A percentile compares a stretch with the other conserved stretches of the same genome.
Conservation (phyloP, 169 alveolate species). For the Eimeria necatrix region DNA sequence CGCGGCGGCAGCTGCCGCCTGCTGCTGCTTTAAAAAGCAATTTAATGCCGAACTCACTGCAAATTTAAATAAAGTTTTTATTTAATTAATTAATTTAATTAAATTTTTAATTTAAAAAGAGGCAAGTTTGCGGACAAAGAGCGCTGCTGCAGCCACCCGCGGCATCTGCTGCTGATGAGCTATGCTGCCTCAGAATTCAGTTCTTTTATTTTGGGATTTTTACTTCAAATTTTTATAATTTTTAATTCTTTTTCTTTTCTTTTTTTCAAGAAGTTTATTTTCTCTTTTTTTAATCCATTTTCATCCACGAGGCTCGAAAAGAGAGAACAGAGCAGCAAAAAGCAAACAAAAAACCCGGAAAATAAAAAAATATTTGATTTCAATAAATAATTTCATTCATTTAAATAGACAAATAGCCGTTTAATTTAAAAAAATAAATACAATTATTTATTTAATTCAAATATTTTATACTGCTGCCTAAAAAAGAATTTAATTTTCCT, state of each 20-base stretch:
- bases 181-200: too few relatives aligned
- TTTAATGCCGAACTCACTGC: not conserved
- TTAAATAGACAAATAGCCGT: not conserved
- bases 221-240: too few relatives aligned
- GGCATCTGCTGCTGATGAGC: conserved; percentile 60
- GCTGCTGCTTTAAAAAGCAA: too few relatives aligned
- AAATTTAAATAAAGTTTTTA: not conserved
- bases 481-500: not conserved
- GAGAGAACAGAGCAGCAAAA: not conserved
- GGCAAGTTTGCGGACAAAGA: not conserved
- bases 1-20: too few relatives aligned
- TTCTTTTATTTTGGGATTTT: too few relatives aligned
- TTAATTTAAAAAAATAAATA: not conserved
- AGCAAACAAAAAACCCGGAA: too few relatives aligned
- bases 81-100: too few relatives aligned
- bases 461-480: not conserved
- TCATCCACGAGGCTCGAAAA: conserved; percentile 79
- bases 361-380: too few relatives aligned
- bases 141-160: conserved; percentile 81
- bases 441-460: not conserved
- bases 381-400: not conserved
- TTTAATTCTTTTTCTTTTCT: too few relatives aligned
- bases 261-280: too few relatives aligned
- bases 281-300: too few relatives aligned
- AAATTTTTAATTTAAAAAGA: not conserved